A percentile compares a stretch with the other conserved stretches of the same genome.
Evolutionary conservation across 139 green algal genomes (phyloP).

Genomic region (Chlamydomonas asymmetrica): DNA sequence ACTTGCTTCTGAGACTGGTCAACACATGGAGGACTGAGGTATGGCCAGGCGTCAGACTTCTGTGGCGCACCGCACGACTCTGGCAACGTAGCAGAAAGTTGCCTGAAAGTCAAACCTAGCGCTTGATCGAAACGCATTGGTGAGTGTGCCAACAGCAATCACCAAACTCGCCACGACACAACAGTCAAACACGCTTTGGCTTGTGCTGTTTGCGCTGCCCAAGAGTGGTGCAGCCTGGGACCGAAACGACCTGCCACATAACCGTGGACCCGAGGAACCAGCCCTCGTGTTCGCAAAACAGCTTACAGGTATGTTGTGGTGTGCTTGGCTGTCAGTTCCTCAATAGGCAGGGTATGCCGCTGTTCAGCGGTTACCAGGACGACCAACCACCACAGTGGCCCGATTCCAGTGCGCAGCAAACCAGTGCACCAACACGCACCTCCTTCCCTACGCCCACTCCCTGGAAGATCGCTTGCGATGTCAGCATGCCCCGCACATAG

Average conservation of each 20-base stretch:
- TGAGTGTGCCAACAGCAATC: too few species aligned
- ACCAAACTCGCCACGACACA: too few species aligned
- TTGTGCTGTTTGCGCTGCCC: too few species aligned
- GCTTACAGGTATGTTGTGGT: not conserved
- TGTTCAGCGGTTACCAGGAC: not conserved
- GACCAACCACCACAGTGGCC: not conserved
- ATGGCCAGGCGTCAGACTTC: not conserved
- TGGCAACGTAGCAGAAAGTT: not conserved
- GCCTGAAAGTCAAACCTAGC: too few species aligned
- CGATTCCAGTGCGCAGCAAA: too few species aligned
- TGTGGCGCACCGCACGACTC: not conserved
- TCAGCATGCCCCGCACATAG: conserved; percentile 80
- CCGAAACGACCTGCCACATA: too few species aligned
- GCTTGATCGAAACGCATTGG: too few species aligned
- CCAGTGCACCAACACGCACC: not conserved
- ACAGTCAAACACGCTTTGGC: too few species aligned
- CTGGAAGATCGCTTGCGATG: conserved; percentile 63
- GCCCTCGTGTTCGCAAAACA: not conserved
- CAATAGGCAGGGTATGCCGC: too few species aligned
- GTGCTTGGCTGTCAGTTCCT: not conserved
- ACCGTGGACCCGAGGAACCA: not conserved
- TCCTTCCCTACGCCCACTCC: conserved; percentile 72
- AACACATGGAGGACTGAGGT: not conserved
- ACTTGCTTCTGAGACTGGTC: too few species aligned
- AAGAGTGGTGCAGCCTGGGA: too few species aligned